These are phyloP conservation scores for Sarocladium brachiariae DNA, from an alignment of 2,329 filamentous ascomycete species.

Conservation along the genomic window DNA sequence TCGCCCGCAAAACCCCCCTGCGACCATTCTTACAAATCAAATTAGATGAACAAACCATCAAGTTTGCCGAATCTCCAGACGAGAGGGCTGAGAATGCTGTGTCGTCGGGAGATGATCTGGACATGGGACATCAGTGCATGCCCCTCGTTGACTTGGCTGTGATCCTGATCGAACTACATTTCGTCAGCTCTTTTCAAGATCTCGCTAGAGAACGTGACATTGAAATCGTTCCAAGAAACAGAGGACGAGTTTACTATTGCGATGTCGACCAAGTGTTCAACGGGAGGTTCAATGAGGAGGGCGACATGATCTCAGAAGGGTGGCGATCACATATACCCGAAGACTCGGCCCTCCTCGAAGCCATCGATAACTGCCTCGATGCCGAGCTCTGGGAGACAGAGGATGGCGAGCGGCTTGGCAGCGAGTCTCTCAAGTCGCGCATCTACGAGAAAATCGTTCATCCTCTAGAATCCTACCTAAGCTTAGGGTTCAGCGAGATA, in stretches of 20 bases:
- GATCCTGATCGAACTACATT: slow-evolving; percentile 5
- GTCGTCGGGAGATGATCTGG: background rate
- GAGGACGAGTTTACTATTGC: background rate
- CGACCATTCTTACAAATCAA: slow-evolving; percentile 13
- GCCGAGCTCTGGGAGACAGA: slow-evolving; percentile 6
- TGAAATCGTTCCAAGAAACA: background rate
- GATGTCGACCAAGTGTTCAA: slow-evolving; percentile 1
- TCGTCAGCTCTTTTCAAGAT: background rate
- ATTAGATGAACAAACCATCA: background rate
- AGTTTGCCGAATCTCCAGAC: background rate
- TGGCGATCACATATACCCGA: slow-evolving; percentile 5
- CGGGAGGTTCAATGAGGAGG: background rate
- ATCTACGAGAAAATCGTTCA: slow-evolving; percentile 8
- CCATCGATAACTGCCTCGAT: slow-evolving; percentile 9
- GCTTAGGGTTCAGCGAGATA: slow-evolving; percentile 7
- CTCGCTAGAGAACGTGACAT: background rate
- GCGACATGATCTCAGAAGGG: background rate
- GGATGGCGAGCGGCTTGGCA: background rate
- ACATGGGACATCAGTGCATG: background rate
- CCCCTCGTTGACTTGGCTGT: background rate
- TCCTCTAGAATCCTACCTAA: slow-evolving; percentile 3
- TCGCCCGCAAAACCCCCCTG: slow-evolving; percentile 10
- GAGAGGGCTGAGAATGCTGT: background rate
- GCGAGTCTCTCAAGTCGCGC: background rate
- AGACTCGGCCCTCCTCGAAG: background rate